Conservation (phyloP, 208 protist genomes). For the Trypanosoma platydactyli region DNA sequence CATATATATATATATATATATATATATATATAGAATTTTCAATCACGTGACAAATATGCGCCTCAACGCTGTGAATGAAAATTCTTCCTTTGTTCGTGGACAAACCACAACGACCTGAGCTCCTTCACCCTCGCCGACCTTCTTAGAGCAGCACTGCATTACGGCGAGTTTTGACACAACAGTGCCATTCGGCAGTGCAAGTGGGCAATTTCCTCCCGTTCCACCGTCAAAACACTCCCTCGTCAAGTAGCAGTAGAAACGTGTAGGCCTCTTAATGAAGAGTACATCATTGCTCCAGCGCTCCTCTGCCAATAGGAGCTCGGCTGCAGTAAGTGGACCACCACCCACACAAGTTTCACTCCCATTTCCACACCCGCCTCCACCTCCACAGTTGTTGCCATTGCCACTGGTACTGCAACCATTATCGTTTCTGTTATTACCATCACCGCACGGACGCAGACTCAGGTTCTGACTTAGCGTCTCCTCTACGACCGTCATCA, state of each 20-base stretch:
- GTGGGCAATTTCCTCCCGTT: slow-evolving; percentile 23
- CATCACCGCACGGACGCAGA: neutral
- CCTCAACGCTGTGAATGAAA: slow-evolving; percentile 11
- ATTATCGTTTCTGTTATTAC: slow-evolving; percentile 8
- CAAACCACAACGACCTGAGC: slow-evolving; percentile 29
- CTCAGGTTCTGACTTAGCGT: slow-evolving; percentile 30
- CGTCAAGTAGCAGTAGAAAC: slow-evolving; percentile 66
- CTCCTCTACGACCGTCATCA: slow-evolving; percentile 78
- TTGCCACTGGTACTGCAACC: too few relatives aligned
- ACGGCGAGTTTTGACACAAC: slow-evolving; percentile 31
- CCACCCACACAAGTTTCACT: too few relatives aligned
- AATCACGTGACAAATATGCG: slow-evolving; percentile 40
- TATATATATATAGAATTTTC: slow-evolving; percentile 9
- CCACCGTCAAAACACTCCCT: slow-evolving; percentile 54
- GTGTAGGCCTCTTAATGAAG: slow-evolving; percentile 72
- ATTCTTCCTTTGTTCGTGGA: slow-evolving; percentile 32
- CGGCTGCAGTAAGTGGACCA: slow-evolving; percentile 33
- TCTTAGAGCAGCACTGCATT: slow-evolving; percentile 21
- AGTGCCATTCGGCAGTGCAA: slow-evolving; percentile 33
- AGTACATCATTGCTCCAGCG: slow-evolving; percentile 65
- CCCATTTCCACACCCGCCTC: too few relatives aligned
- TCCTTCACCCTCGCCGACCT: slow-evolving; percentile 26
- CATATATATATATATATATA: neutral
- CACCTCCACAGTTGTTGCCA: too few relatives aligned
- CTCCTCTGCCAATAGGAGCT: slow-evolving; percentile 68